These are phyloP conservation scores for Emergomyces pasteurianus DNA, from an alignment of 2,329 filamentous ascomycete species.

Conservation along the genomic window DNA sequence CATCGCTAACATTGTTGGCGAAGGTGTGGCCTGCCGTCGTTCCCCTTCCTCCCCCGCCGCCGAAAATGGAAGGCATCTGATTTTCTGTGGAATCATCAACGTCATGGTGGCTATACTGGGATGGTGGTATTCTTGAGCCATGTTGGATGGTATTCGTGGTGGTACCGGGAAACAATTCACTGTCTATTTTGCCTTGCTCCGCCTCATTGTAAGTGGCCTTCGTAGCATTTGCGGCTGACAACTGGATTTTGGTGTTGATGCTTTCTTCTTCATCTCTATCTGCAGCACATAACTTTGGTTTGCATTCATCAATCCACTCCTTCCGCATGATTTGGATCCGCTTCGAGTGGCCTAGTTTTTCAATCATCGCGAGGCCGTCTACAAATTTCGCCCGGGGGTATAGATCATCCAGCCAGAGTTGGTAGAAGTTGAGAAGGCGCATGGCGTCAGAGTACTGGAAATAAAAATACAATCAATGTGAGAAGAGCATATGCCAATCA, in stretches of 20 bases:
- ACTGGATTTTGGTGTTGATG: background rate
- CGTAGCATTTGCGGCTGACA: background rate
- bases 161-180: background rate
- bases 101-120: background rate
- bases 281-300: conserved; percentile 15
- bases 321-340: conserved; percentile 60
- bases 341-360: conserved; percentile 83
- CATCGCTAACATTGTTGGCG: conserved; percentile 11
- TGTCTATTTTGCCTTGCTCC: background rate
- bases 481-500: background rate
- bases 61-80: conserved; percentile 6
- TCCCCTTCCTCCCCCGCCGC: background rate
- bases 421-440: conserved; percentile 77
- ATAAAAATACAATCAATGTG: background rate
- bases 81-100: background rate
- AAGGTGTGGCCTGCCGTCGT: conserved; percentile 12
- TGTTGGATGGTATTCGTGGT: background rate
- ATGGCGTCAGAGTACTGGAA: conserved; percentile 69
- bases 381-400: conserved; percentile 91
- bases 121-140: background rate
- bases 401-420: conserved; percentile 91
- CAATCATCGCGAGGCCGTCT: conserved; percentile 79
- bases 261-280: conserved; percentile 1
- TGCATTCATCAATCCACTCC: conserved; percentile 70
- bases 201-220: background rate